Percentiles rank a stretch among this genome's conserved stretches.
These are phyloP conservation scores for Corrigiola litoralis DNA, from an alignment of 179 eudicot genomes.

Conservation along the genomic window DNA sequence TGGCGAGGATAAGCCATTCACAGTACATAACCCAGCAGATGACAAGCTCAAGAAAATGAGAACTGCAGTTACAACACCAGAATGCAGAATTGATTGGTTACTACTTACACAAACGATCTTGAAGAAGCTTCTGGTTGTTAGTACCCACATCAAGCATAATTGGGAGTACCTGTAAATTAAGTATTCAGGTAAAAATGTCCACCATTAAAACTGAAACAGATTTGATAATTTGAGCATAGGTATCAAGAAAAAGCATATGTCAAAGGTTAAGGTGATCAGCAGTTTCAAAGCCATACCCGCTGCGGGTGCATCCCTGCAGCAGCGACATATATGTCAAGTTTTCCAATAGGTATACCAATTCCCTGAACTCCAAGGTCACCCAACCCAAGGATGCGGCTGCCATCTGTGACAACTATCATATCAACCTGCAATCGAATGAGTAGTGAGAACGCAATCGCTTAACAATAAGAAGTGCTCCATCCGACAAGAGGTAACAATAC, in stretches of 20 bases:
- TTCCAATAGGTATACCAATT: slow-evolving; percentile 96
- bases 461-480: slow-evolving; percentile 3
- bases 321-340: slow-evolving; percentile 97
- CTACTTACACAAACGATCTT: slow-evolving; percentile 81
- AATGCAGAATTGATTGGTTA: not conserved
- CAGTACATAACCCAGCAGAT: not conserved
- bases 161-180: slow-evolving; percentile 83
- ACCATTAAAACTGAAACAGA: not conserved
- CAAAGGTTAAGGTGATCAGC: not conserved
- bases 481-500: not conserved
- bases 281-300: slow-evolving; percentile 47
- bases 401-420: slow-evolving; percentile 99
- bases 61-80: not conserved
- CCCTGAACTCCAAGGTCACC: slow-evolving; percentile 99
- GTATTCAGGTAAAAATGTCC: slow-evolving; percentile 1
- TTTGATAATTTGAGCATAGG: no score
- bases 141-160: slow-evolving; percentile 99
- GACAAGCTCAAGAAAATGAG: slow-evolving; percentile 1
- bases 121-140: slow-evolving; percentile 85
- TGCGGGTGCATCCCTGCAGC: slow-evolving; percentile 99
- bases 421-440: slow-evolving; percentile 63
- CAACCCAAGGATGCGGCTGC: slow-evolving; percentile 95
- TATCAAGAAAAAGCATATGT: not conserved
- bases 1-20: no score
- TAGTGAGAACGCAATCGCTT: slow-evolving; percentile 6